These are phyloP conservation scores for Fusarium piperis DNA, from an alignment of 2,329 filamentous ascomycete genomes.

Conservation along the genomic window DNA sequence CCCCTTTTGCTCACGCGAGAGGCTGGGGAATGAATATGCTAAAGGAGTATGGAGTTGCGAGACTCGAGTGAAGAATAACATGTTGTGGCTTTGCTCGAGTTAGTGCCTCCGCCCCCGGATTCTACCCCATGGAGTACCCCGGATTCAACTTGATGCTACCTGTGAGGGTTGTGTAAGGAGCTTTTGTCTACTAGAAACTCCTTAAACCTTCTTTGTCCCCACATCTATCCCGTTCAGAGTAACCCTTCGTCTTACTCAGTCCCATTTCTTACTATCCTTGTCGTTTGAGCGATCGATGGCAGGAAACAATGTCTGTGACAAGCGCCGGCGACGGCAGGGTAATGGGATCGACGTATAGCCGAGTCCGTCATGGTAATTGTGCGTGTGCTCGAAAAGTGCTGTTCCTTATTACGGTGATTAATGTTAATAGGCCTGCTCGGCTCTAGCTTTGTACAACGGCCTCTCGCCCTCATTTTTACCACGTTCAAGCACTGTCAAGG, in stretches of 20 bases:
- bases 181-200: neutral
- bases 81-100: neutral
- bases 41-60: neutral
- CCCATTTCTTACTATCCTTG: neutral
- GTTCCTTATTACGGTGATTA: slow-evolving; percentile 6
- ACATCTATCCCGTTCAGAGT: neutral
- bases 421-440: neutral
- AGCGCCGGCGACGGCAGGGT: neutral
- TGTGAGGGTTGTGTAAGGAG: neutral
- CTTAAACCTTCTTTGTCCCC: neutral
- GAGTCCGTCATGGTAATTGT: slow-evolving; percentile 23
- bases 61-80: neutral
- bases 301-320: neutral
- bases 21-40: neutral
- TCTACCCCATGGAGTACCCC: neutral
- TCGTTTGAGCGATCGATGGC: neutral
- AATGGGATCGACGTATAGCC: neutral
- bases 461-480: slow-evolving; percentile 8
- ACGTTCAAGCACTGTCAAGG: slow-evolving; percentile 4
- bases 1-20: neutral
- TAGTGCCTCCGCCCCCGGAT: neutral
- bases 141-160: neutral
- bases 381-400: slow-evolving; percentile 11
- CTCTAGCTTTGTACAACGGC: slow-evolving; percentile 11
- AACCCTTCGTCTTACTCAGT: neutral